Evolutionary conservation across 176 grass and related monocot species (phyloP).

Genomic region (Eleusine coracana): DNA sequence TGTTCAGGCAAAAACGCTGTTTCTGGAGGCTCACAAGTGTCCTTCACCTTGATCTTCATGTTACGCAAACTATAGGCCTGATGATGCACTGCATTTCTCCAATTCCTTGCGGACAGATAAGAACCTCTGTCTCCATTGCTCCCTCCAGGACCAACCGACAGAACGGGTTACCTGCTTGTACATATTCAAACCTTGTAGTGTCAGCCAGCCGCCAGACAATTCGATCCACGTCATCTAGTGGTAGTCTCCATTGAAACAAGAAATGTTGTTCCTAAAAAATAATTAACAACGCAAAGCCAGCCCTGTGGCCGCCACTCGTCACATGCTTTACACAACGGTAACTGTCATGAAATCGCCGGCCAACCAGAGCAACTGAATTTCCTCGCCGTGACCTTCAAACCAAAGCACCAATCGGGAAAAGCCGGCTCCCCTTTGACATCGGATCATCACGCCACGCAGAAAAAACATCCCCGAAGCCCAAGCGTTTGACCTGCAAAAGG

Average conservation of each 20-base stretch:
- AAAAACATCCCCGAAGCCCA: slow-evolving; percentile 22
- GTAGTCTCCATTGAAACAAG: not conserved
- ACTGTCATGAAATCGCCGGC: slow-evolving; percentile 24
- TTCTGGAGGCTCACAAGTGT: too few species aligned
- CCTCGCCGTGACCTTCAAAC: slow-evolving; percentile 49
- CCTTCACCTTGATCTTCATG: too few species aligned
- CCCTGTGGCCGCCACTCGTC: slow-evolving; percentile 22
- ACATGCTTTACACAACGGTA: slow-evolving; percentile 47
- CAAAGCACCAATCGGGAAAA: slow-evolving; percentile 35
- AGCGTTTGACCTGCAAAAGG: slow-evolving; percentile 43
- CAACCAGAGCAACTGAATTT: not conserved
- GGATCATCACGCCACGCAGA: not conserved
- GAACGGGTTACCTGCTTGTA: slow-evolving; percentile 21
- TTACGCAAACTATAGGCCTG: too few species aligned
- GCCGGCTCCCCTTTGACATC: slow-evolving; percentile 23
- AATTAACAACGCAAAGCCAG: not conserved
- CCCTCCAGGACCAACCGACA: not conserved
- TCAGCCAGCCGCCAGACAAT: slow-evolving; percentile 12
- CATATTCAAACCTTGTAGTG: not conserved
- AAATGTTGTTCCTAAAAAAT: not conserved
- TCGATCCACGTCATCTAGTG: not conserved
- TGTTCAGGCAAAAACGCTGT: too few species aligned
- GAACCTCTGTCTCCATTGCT: too few species aligned
- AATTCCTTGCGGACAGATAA: not conserved
- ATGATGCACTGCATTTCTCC: too few species aligned